phyloP scores from a whole-genome alignment of 2,329 filamentous ascomycete species.

The Botrytis elliptica region DNA sequence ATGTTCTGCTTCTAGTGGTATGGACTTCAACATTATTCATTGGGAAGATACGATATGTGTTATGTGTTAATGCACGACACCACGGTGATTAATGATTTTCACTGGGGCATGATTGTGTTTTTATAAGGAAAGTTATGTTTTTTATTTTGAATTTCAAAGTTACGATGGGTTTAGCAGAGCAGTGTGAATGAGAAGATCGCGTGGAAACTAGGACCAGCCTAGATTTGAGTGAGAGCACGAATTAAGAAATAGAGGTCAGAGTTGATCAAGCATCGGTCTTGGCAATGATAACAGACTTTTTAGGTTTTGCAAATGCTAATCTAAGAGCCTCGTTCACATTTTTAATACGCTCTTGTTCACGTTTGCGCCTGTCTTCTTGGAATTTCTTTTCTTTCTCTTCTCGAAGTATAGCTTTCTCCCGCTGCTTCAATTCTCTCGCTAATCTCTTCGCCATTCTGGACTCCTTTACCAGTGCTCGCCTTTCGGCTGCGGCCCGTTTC shows the following conservation, averaged over 20 bases:
- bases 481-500: too few relatives aligned
- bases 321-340: background rate
- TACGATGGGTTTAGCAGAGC: background rate
- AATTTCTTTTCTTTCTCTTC: background rate
- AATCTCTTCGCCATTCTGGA: too few relatives aligned
- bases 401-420: too few relatives aligned
- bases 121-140: background rate
- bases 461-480: too few relatives aligned
- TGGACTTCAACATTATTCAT: background rate
- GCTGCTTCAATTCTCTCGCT: too few relatives aligned
- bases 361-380: background rate
- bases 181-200: background rate
- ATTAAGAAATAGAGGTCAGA: background rate
- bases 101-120: background rate
- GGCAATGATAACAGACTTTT: background rate
- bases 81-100: too few relatives aligned
- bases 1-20: background rate
- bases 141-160: background rate
- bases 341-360: background rate
- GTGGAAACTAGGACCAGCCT: background rate
- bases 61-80: background rate
- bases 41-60: background rate
- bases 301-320: background rate
- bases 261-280: background rate
- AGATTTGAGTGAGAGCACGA: background rate